phyloP scores from a whole-genome alignment of 495 filamentous ascomycete genomes.

The Oleoguttula mirabilis region DNA sequence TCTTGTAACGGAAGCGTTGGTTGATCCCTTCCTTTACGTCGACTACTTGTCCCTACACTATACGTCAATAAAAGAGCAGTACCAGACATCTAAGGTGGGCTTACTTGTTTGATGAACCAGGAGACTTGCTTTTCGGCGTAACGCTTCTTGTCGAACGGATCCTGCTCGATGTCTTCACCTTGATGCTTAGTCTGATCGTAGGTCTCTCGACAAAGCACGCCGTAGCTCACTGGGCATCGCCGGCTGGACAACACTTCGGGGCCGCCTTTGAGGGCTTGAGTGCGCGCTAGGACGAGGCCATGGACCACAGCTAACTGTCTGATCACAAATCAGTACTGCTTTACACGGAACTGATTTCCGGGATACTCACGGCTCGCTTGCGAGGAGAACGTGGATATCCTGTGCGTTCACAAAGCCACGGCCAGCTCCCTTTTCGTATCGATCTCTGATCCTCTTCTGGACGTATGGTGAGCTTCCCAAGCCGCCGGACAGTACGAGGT shows the following conservation, averaged over 20 bases:
- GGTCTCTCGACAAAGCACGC: slow-evolving; percentile 5
- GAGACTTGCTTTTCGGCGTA: slow-evolving; percentile 1
- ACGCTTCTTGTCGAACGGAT: not conserved
- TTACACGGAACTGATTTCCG: too few relatives aligned
- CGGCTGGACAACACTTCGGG: slow-evolving; percentile 1
- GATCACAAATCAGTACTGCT: too few relatives aligned
- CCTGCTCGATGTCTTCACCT: not conserved
- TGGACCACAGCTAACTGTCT: slow-evolving; percentile 9
- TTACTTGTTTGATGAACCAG: slow-evolving; percentile 5
- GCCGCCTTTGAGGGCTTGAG: not conserved
- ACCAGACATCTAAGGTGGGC: too few relatives aligned
- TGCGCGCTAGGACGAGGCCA: slow-evolving; percentile 2
- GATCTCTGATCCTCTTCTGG: not conserved
- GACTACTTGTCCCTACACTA: not conserved
- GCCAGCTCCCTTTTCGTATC: not conserved
- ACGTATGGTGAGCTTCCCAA: not conserved
- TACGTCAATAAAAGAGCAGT: not conserved
- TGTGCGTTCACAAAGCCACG: not conserved
- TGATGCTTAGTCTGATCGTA: slow-evolving; percentile 6
- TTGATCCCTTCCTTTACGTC: not conserved
- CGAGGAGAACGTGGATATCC: not conserved
- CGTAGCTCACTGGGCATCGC: slow-evolving; percentile 7
- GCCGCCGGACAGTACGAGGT: not conserved
- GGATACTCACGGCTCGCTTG: not conserved
- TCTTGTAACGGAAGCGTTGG: not conserved